Base-by-base conservation (phyloP, 805 yeast species). In the Cyberlindnera euphorbiae region DNA sequence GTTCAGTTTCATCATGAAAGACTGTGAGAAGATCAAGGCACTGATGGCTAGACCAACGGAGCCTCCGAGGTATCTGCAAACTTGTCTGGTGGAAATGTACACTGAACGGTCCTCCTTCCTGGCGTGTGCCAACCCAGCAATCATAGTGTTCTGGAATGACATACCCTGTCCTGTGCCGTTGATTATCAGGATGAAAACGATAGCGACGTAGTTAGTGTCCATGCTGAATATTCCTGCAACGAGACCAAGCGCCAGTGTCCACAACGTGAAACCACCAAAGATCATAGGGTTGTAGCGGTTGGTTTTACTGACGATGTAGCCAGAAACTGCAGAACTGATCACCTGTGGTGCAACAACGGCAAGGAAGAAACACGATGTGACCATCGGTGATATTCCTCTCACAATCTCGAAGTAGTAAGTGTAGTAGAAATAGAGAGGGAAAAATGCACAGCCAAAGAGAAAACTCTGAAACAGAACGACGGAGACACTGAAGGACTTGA, bases 21-120 rank as follows among this genome's bases (percentile, higher is more conserved):
- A 34, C 6, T 30, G 34, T 2, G 47, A 16, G 71, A 45, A 49
- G 3, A 49, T 45, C 28, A 49, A 30, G 2, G 51, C 26, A 30
- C 44, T 33, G 10, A 71, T 55, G 1, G 82, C 79, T 25, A 76
- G 59, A 0, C 83, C 82, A 18, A 75, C 58, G 1, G 82, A 68
- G n/a, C 80, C 80, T 12, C 83, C 84, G 38, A 78, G 67, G 3
- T 78, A 70, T 36, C 83, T 59, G 31, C 73, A 46, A 17, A 75
- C 74, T 46, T 75, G 76, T 51, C 83, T 62, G 2, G 78, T 63
- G 3, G 79, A 65, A 8, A 76, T 75, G 11, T 74, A 74, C 10
- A 77, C 77, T 0, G 82, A 78, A 30, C 84, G 54, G 42, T 77
- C 82, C 4, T 67, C 60, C 33, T 67, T 64, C 26, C 77, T 49